Conservation (phyloP, 2,329 filamentous ascomycete genomes). For the Colletotrichum kahawae region DNA sequence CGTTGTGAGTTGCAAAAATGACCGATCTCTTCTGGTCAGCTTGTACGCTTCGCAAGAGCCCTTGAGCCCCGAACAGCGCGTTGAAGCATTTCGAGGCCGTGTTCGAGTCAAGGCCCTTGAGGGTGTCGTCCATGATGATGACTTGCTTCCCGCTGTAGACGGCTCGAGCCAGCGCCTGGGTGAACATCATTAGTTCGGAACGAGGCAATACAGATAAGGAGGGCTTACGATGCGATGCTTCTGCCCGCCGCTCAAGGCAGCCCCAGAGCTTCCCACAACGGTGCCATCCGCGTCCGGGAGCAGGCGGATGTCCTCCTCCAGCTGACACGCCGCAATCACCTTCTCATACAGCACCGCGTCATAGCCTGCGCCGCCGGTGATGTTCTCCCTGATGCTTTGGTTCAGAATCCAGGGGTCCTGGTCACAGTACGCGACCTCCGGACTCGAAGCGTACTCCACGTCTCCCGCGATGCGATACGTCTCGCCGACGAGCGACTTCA, state of each 20-base stretch:
- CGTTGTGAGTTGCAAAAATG: conserved; percentile 44
- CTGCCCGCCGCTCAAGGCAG: conserved; percentile 8
- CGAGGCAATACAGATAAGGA: no score
- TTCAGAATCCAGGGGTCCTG: conserved; percentile 34
- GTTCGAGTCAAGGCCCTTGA: conserved; percentile 10
- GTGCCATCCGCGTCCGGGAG: background rate
- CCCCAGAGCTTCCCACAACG: background rate
- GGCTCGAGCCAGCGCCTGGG: background rate
- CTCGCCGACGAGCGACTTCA: conserved; percentile 36
- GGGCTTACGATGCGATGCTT: background rate
- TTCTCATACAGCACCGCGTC: conserved; percentile 35
- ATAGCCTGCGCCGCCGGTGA: background rate
- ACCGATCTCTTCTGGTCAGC: conserved; percentile 37
- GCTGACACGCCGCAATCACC: conserved; percentile 20
- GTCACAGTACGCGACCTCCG: conserved; percentile 29
- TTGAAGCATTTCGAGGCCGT: conserved; percentile 1
- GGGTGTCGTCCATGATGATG: conserved; percentile 10
- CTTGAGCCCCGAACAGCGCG: background rate
- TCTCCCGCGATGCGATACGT: conserved; percentile 8
- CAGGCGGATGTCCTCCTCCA: background rate
- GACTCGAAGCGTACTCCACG: conserved; percentile 11
- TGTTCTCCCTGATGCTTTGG: conserved; percentile 27
- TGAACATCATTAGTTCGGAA: background rate
- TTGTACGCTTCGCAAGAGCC: conserved; percentile 28
- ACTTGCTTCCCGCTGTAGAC: conserved; percentile 7